These are phyloP conservation scores for Aspergillus uvarum DNA, from an alignment of 2,329 filamentous ascomycete species.

Conservation along the genomic window DNA sequence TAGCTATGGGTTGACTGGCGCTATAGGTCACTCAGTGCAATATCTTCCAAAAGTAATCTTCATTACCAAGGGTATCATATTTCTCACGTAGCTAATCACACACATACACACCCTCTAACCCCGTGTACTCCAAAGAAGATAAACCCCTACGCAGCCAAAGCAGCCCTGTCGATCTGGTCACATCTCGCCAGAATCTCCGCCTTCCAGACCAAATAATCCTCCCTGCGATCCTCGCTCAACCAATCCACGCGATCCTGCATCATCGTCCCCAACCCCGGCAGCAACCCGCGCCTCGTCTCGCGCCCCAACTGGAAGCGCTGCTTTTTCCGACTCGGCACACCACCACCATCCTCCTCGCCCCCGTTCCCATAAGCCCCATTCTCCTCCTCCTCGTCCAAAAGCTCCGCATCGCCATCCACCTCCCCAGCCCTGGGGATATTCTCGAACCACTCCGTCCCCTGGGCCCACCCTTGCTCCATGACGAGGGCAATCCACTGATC, in stretches of 20 bases:
- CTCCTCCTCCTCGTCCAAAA: slow-evolving; percentile 27
- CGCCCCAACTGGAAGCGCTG: slow-evolving; percentile 12
- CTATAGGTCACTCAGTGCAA: no score
- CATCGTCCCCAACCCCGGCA: slow-evolving; percentile 52
- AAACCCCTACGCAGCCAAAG: not conserved
- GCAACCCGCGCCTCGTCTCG: slow-evolving; percentile 35
- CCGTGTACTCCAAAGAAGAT: no score
- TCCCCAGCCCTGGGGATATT: slow-evolving; percentile 50
- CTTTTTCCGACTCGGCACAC: slow-evolving; percentile 29
- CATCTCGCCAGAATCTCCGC: slow-evolving; percentile 42
- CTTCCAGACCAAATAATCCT: slow-evolving; percentile 47
- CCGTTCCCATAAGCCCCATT: slow-evolving; percentile 33
- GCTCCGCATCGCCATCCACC: slow-evolving; percentile 35
- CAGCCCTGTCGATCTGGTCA: slow-evolving; percentile 27
- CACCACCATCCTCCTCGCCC: slow-evolving; percentile 31
- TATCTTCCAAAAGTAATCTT: not conserved
- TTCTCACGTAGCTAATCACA: not conserved
- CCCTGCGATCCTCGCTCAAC: slow-evolving; percentile 45
- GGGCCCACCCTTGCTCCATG: slow-evolving; percentile 49
- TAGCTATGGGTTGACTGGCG: no score
- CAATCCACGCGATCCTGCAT: slow-evolving; percentile 52
- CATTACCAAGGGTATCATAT: slow-evolving; percentile 12
- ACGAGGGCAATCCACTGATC: slow-evolving; percentile 62
- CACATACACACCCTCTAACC: no score
- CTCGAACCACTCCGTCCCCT: slow-evolving; percentile 67